Evolutionary conservation across 129 eudicot species (phyloP).

Genomic region (Sambucus nigra): DNA sequence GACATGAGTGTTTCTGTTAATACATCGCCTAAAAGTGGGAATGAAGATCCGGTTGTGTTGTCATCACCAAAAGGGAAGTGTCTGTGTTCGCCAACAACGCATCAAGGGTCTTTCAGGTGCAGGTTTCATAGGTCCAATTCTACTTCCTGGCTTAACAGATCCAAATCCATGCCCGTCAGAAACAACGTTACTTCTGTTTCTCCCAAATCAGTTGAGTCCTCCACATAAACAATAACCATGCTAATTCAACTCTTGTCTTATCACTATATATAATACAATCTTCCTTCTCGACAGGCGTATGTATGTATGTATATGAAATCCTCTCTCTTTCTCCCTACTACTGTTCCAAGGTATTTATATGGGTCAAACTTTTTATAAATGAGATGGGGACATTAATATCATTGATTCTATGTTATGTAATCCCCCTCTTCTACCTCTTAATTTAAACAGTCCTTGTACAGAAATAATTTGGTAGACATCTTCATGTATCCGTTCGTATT

Average conservation of each 20-base stretch:
- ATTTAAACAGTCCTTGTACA: too few species aligned
- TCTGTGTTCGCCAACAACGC: slow-evolving; percentile 74
- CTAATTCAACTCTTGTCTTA: too few species aligned
- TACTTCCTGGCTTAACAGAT: slow-evolving; percentile 38
- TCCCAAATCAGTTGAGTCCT: slow-evolving; percentile 41
- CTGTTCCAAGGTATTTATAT: not conserved
- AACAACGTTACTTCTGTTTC: slow-evolving; percentile 18
- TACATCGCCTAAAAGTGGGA: slow-evolving; percentile 37
- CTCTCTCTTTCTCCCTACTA: not conserved
- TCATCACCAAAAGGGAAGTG: slow-evolving; percentile 49
- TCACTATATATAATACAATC: too few species aligned
- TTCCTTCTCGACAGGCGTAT: too few species aligned
- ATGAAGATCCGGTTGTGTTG: not conserved
- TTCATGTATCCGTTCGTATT: too few species aligned
- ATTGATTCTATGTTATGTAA: not conserved
- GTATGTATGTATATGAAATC: too few species aligned
- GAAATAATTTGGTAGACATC: too few species aligned
- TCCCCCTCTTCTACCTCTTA: not conserved
- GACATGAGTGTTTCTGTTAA: slow-evolving; percentile 17
- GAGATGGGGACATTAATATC: not conserved
- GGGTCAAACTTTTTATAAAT: too few species aligned
- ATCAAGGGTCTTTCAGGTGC: slow-evolving; percentile 73
- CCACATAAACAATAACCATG: slow-evolving; percentile 1
- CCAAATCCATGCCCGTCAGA: slow-evolving; percentile 51
- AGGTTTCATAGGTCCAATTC: slow-evolving; percentile 50